phyloP scores from a whole-genome alignment of 2,329 filamentous ascomycete genomes.

The Rhinocladiella similis region DNA sequence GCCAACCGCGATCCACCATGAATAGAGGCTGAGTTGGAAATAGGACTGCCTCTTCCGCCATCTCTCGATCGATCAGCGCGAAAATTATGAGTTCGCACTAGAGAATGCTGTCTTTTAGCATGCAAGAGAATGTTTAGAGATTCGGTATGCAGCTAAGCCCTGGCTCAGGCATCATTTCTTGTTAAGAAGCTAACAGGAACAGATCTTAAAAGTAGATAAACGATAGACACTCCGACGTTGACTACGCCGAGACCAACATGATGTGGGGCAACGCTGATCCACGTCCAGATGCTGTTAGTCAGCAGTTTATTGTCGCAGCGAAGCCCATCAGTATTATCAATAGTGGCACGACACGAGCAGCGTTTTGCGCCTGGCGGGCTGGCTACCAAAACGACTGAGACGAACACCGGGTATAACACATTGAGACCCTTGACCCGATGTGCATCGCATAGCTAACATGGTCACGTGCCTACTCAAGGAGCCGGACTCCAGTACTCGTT shows the following conservation, averaged over 20 bases:
- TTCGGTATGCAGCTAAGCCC: not conserved
- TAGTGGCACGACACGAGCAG: no score
- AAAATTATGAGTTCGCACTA: not conserved
- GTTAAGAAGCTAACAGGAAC: no score
- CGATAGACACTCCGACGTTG: not conserved
- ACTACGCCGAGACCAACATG: not conserved
- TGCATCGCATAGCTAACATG: not conserved
- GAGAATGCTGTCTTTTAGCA: conserved; percentile 14
- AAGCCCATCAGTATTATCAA: no score
- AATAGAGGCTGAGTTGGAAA: conserved; percentile 21
- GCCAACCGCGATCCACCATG: conserved; percentile 26
- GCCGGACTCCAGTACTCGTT: not conserved
- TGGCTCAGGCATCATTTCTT: not conserved
- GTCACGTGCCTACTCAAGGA: not conserved
- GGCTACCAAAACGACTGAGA: not conserved
- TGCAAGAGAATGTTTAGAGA: not conserved
- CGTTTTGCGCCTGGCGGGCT: not conserved
- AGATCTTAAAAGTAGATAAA: not conserved
- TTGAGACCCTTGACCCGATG: not conserved
- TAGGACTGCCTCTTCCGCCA: conserved; percentile 22
- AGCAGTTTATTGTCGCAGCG: no score
- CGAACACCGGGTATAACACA: not conserved
- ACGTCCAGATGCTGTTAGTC: not conserved
- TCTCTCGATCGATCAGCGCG: not conserved
- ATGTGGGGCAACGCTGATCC: not conserved